Base-by-base conservation (phyloP, 306 rosid species). In the Biancaea sappan region DNA sequence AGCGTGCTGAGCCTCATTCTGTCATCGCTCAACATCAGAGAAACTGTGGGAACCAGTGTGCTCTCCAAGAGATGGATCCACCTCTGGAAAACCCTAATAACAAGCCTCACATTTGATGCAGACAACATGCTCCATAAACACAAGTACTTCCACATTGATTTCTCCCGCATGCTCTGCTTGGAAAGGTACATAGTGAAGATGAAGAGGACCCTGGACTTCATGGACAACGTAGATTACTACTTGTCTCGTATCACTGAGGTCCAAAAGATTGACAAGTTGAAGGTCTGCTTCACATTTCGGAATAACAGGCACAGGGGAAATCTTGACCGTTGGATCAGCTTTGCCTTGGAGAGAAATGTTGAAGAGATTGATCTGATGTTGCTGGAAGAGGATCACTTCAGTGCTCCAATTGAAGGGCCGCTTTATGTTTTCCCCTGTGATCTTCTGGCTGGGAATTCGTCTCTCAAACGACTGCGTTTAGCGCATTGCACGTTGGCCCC, bases 351-450 rank as follows among this genome's bases (percentile, higher is more conserved):
- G 5, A 74, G 72, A 63, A 24, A 77, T 1, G 87, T 77, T 2
- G 82, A 77, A 1, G 82, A 73, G 57, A 77, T 84, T 62, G 75
- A 84, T 24, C 68, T 84, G 52, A 80, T 80, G 41, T 63, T 80
- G 80, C 29, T 19, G 13, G 87, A 84, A 54, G 79, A 54, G 4
- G 10, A 68, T 53, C 41, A n/a, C 16, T 73, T 61, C 1, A 31
- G 28, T 24, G 60, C 79, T 2, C 79, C 60, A 43, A 6, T 6
- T 3, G 5, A 8, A 14, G 77, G 76, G 0, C 48, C 51, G 0
- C 62, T 60, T 5, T 64, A 71, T 37, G 54, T 34, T 13, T 83
- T 83, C n/a, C 84, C 87, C 14, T 76, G 87, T 38, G 74, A 44
- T 8, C 34, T 67, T 61, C 26, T 83, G 28, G 19, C 12, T 4